Evolutionary conservation across 1,284 basidiomycete genomes (phyloP), one percentile per base, ranked within the genome.

Genomic region (Cutaneotrichosporon sp.): DNA sequence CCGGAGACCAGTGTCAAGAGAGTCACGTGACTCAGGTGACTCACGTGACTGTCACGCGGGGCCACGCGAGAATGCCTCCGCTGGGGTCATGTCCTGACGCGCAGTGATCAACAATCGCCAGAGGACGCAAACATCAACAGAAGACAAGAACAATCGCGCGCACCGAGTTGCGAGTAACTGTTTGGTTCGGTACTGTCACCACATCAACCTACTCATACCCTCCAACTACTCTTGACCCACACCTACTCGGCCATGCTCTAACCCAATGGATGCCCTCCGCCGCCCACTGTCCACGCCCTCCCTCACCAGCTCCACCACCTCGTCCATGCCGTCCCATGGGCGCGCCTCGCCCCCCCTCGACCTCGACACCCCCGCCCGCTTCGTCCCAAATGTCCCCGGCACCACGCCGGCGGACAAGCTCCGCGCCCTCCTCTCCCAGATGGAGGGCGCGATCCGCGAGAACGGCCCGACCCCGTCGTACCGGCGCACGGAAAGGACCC

Each of bases 321-420:
- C 61, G 34, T 63, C 62, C 42, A 60, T 61, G 38, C 38, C 16
- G 38, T 42, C 38, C 38, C 38, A 42, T 42, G 38, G 38, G 38
- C 53, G 38, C 31, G 29, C 55, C 27, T 54, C 59, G 4, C 63
- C 63, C 8, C 56, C 59, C 9, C 54, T 65, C 42, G 63, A 66
- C 29, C 46, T 64, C 14, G 64, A 58, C 24, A 56, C 62, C 33
- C 49, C 25, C 18, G 55, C 51, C 27, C 64, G 54, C 2, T 55
- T 63, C 18, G 59, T 61, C 16, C 24, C 43, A 34, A 50, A 63
- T 18, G 43, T 59, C 9, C 59, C 57, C 9, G 62, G 65, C 16
- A 42, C 64, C 22, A 62, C 65, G 1, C 54, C 65, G 16, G 47
- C 54, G 3, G 65, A 67, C 13, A 67, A 60, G 54, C 53, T 67